Base-by-base conservation (phyloP, 371 early-diverging fungal genomes). In the Mortierella sp. region DNA sequence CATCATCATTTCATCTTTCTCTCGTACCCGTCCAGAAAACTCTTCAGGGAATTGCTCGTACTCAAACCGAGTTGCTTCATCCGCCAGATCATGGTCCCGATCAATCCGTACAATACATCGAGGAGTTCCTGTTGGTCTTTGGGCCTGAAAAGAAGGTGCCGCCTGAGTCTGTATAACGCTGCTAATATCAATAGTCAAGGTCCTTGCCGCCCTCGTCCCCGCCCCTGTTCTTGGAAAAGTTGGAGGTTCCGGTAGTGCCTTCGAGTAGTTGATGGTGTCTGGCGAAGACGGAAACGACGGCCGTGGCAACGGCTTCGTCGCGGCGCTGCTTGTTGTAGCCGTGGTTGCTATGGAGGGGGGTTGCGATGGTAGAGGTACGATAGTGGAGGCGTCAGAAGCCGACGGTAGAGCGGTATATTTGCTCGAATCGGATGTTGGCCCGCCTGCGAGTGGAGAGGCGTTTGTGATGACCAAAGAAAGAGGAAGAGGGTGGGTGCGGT, bases 21-120 rank as follows among this genome's bases (percentile, higher is more conserved):
- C 27, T 16, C 45, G 39, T 69, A 76, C 76, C 49, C 76, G 56
- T 38, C 61, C 76, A 50, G 69, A 31, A 46, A 76, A 69, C 47
- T 69, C 70, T 47, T 68, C 62, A 16, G 76, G 70, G 30, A 69
- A 76, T 52, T 64, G 65, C 23, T 76, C 76, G 34, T 48, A 52
- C 13, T 76, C 76, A 23, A 76, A 76, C 10, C 76, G 69, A 7
- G 76, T 76, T 0, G 70, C 55, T 26, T 69, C 65, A 27, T 76
- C 76, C 16, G 47, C 76, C 14, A 55, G 14, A 28, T 61, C 45
- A 41, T 76, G 76, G 55, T 76, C 76, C 7, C 76, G 53, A 39
- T 69, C 70, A 28, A 76, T 54, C n/a, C 76, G 69, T 16, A 76
- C 70, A 10, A 76, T 65, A 19, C 61, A 65, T 8, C 62, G 62